Conservation (phyloP, 495 filamentous ascomycete species). For the Penicillium malachiteum region DNA sequence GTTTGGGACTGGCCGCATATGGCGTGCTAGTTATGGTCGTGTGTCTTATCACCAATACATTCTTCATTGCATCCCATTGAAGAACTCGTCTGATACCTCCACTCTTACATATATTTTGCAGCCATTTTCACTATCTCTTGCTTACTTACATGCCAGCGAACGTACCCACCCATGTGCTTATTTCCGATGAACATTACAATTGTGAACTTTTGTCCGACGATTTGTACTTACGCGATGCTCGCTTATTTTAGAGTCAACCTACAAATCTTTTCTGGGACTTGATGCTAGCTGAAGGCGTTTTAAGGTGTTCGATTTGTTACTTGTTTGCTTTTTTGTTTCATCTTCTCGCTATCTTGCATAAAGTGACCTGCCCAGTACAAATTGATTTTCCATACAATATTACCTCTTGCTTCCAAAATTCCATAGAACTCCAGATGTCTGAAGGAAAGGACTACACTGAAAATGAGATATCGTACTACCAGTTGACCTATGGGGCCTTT, state of each 20-base stretch:
- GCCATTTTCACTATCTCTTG: conserved; percentile 24
- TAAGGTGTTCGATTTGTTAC: conserved; percentile 1
- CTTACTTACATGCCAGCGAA: conserved; percentile 22
- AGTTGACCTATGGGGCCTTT: no score
- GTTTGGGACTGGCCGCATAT: conserved; percentile 77
- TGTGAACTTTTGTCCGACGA: background rate
- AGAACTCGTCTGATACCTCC: background rate
- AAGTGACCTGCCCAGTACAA: background rate
- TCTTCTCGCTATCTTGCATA: background rate
- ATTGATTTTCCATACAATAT: background rate
- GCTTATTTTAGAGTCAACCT: background rate
- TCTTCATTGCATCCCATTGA: conserved; percentile 62
- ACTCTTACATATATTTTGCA: conserved; percentile 8
- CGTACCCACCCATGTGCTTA: background rate
- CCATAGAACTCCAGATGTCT: no score
- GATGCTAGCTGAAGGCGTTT: conserved; percentile 8
- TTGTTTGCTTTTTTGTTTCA: background rate
- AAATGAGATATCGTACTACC: no score
- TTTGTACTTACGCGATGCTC: background rate
- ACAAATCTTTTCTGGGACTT: conserved; percentile 1
- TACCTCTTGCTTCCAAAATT: no score
- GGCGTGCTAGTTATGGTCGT: conserved; percentile 85
- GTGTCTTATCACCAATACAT: conserved; percentile 80
- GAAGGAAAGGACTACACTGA: no score
- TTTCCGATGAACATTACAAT: conserved; percentile 4